These are phyloP conservation scores for Pezicula radicicola DNA, from an alignment of 2,329 filamentous ascomycete species.

Conservation along the genomic window DNA sequence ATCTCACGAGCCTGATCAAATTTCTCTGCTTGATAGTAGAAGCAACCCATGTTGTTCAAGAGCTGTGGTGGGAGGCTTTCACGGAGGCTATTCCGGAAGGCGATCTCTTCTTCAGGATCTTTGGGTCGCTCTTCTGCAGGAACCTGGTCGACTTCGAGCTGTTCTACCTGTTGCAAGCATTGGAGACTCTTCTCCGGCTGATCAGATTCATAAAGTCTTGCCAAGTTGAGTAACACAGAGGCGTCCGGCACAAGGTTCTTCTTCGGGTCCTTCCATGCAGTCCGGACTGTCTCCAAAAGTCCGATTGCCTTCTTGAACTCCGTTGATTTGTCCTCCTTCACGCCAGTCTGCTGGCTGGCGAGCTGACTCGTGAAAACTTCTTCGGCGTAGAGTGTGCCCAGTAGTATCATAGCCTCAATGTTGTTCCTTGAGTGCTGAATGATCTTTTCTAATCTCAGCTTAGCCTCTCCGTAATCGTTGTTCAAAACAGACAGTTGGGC, in stretches of 20 bases:
- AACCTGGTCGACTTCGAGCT: conserved; percentile 80
- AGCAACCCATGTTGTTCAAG: conserved; percentile 96
- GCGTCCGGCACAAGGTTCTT: conserved; percentile 78
- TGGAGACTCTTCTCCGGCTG: conserved; percentile 87
- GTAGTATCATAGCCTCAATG: conserved; percentile 85
- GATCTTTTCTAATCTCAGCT: conserved; percentile 91
- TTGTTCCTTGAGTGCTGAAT: conserved; percentile 76
- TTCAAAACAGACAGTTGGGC: conserved; percentile 85
- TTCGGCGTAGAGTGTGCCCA: conserved; percentile 90
- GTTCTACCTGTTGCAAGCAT: conserved; percentile 87
- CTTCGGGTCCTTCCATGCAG: conserved; percentile 90
- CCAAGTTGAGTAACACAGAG: conserved; percentile 86
- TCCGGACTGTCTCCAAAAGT: conserved; percentile 79
- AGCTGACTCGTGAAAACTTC: conserved; percentile 86
- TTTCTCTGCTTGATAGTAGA: conserved; percentile 86
- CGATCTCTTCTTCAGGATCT: conserved; percentile 56
- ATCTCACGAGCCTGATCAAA: conserved; percentile 76
- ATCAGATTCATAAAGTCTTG: conserved; percentile 83
- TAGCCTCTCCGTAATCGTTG: conserved; percentile 85
- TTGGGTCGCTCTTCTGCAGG: conserved; percentile 65
- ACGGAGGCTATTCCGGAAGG: conserved; percentile 60
- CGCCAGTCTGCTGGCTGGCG: conserved; percentile 64
- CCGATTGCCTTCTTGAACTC: conserved; percentile 85
- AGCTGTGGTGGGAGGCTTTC: conserved; percentile 84
- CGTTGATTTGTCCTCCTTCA: conserved; percentile 81